phyloP scores from a whole-genome alignment of 345 rosid species.

The Salix udensis region DNA sequence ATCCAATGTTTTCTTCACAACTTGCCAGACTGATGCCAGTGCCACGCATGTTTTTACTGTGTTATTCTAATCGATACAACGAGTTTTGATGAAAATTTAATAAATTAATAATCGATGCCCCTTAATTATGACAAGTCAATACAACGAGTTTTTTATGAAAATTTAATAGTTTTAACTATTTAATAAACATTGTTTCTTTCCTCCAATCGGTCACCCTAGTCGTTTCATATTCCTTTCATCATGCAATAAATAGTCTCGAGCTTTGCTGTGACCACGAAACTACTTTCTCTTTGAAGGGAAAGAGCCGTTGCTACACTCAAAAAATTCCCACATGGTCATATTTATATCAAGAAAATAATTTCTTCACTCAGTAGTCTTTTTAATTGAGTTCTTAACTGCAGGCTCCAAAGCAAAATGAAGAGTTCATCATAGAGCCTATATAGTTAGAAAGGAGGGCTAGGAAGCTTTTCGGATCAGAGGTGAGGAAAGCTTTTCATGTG shows the following conservation, averaged over 20 bases:
- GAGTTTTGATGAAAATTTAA: not conserved
- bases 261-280: not conserved
- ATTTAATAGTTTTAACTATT: no score
- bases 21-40: not conserved
- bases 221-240: constrained; percentile 19
- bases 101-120: not conserved
- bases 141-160: no score
- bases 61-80: not conserved
- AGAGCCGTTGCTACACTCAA: constrained; percentile 15
- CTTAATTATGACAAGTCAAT: not conserved
- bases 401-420: not conserved
- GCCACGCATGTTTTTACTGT: not conserved
- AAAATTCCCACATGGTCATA: not conserved
- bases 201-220: constrained; percentile 14
- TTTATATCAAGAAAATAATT: not conserved
- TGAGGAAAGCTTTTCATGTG: not conserved
- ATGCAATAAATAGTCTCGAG: constrained; percentile 25
- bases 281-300: constrained; percentile 3
- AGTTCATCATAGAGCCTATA: not conserved
- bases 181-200: not conserved
- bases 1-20: not conserved
- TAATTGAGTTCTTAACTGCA: not conserved
- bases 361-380: not conserved
- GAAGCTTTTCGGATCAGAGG: not conserved
- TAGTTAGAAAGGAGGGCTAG: not conserved